Base-by-base conservation (phyloP, 306 rosid species). In the Sindora glabra region DNA sequence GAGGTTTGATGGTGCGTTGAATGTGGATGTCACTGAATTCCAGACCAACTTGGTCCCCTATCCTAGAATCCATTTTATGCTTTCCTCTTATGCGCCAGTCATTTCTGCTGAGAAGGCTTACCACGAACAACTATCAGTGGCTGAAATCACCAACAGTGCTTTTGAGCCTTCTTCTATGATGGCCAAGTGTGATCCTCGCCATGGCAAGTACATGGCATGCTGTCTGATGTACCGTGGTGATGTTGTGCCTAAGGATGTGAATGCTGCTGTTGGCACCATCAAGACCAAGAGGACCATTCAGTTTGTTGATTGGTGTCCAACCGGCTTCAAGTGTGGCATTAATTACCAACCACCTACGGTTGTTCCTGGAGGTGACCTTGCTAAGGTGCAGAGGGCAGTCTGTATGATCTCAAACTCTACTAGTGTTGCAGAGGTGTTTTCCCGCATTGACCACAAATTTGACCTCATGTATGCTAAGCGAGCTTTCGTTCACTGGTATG, bases 161-260 rank as follows among this genome's bases (percentile, higher is more conserved):
- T 80, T 80, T 6, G 82, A 80, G 60, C 86, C 82, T 21, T 80
- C 86, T 5, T 80, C 82, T 17, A 76, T 80, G 86, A 80, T 73
- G 86, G 86, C 82, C 44, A 80, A 80, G 77, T 80, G 82, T 9
- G 86, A 80, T 37, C 86, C 86, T 24, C 82, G 82, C 38, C 82
- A 72, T 6, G 82, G 82, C 2, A 80, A 80, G 72, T 80, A 80
- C 74, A 80, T 76, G 82, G 82, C 82, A 6, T 80, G 86, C 73
- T 80, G 86, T 18, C 69, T 80, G 40, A 80, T 76, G 86, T 80
- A 80, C 75, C 68, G 86, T 41, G 86, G 86, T 26, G 82, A 80
- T n/a, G 86, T 80, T 8, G 86, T 80, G 8, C 86, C 86, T n/a
- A 80, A 80, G 75, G 86, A 80, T 8, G 82, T 76, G 21, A 80